Evolutionary conservation across 108 stramenopile genomes (phyloP).

Genomic region (Cylindrotheca fusiformis): DNA sequence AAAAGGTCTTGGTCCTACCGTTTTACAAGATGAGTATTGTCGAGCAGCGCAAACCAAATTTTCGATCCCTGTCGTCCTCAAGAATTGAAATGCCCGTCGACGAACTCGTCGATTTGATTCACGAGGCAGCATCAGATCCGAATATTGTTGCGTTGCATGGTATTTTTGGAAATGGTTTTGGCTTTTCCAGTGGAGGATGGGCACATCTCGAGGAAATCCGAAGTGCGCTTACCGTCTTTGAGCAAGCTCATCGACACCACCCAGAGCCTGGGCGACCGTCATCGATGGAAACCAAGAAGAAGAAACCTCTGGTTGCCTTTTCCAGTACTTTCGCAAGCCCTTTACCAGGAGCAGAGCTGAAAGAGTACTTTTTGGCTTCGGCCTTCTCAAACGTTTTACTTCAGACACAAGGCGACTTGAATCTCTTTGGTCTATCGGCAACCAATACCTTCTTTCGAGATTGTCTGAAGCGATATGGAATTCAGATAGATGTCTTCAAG

Average conservation of each 20-base stretch:
- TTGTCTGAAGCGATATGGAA: constrained; percentile 66
- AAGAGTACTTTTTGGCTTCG: constrained; percentile 66
- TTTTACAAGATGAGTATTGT: constrained; percentile 65
- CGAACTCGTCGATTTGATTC: constrained; percentile 61
- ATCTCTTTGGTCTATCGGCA: constrained; percentile 52
- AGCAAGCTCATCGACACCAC: constrained; percentile 68
- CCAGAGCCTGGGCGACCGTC: constrained; percentile 42
- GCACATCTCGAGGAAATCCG: constrained; percentile 76
- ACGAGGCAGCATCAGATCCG: constrained; percentile 64
- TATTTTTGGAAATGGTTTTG: constrained; percentile 57
- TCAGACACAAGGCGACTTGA: constrained; percentile 60
- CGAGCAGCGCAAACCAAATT: constrained; percentile 34
- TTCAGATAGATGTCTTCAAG: constrained; percentile 72
- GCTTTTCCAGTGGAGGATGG: constrained; percentile 46
- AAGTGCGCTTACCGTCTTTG: constrained; percentile 67
- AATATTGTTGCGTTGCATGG: constrained; percentile 65
- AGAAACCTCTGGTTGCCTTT: constrained; percentile 48
- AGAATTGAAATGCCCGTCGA: constrained; percentile 34
- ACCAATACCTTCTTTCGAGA: constrained; percentile 48
- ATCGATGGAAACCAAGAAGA: neutral
- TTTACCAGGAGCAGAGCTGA: constrained; percentile 33
- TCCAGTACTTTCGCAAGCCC: constrained; percentile 49
- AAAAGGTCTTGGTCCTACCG: constrained; percentile 58
- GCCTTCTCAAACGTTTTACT: constrained; percentile 62
- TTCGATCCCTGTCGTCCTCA: neutral